These are phyloP conservation scores for Lipomyces spencermartinsiae DNA, from an alignment of 805 yeast species.

Conservation along the genomic window DNA sequence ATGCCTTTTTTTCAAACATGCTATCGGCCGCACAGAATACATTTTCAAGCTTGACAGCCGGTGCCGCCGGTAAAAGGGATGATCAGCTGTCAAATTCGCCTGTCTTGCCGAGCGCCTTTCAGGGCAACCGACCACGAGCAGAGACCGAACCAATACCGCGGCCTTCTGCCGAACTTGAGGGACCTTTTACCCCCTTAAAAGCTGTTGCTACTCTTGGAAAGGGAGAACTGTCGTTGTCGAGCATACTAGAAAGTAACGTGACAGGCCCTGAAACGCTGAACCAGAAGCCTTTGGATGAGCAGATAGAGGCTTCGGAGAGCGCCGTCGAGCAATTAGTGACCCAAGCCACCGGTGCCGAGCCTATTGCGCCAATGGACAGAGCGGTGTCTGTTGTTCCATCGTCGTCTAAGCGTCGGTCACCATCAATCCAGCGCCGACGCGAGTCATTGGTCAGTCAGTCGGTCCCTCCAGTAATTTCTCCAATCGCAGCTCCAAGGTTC, in stretches of 20 bases:
- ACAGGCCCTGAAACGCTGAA: background rate
- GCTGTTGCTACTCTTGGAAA: conserved; percentile 44
- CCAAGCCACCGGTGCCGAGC: background rate
- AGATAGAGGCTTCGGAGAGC: background rate
- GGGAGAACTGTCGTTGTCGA: conserved; percentile 44
- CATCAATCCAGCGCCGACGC: conserved; percentile 24
- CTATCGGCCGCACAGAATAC: conserved; percentile 44
- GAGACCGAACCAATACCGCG: conserved; percentile 33
- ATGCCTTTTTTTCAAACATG: conserved; percentile 32
- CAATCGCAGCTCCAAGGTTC: conserved; percentile 21
- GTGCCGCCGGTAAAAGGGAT: conserved; percentile 9
- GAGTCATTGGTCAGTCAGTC: conserved; percentile 23
- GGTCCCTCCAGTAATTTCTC: background rate
- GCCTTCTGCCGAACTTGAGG: conserved; percentile 26
- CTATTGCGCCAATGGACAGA: background rate
- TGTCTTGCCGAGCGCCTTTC: conserved; percentile 1
- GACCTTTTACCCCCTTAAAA: conserved; percentile 27
- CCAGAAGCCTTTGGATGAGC: background rate
- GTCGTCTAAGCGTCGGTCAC: conserved; percentile 21
- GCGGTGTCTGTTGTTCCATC: conserved; percentile 9
- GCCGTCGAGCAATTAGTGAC: too few relatives aligned
- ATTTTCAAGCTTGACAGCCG: conserved; percentile 38
- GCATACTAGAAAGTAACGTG: conserved; percentile 18
- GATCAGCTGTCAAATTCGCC: conserved; percentile 10
- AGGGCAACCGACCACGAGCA: conserved; percentile 20